Evolutionary conservation across 1,284 basidiomycete genomes (phyloP), one percentile per base, ranked within the genome.

Genomic region (Thelephora terrestris): DNA sequence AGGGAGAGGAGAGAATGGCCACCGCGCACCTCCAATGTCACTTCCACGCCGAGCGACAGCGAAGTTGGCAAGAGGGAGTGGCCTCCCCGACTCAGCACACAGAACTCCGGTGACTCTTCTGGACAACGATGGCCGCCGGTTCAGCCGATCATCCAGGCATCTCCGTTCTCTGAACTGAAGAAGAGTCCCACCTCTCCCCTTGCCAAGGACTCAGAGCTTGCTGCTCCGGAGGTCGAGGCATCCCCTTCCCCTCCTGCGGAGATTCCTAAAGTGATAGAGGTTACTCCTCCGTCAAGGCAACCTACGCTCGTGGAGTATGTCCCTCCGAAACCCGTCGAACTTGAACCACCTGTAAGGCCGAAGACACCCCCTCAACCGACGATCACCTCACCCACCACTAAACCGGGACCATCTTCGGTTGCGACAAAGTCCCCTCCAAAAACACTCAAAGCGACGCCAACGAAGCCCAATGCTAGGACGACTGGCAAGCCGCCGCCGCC

Each of bases 1-100:
- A 83, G 75, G 64, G 81, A 82, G 61, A 78, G 74, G 58, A 74
- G 76, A 43, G 85, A 87, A 71, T 87, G 82, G 84, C 84, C 84
- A n/a, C 84, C 83, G 2, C 43, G 53, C 23, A 49, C 47, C 40
- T 46, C 49, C 9, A 48, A 46, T 2, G 50, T 57, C 20, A 27
- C 53, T 39, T 51, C 43, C 32, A 24, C 38, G 43, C 21, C 53
- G 49, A 7, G 25, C 12, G 20, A 25, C 39, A 39, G 64, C 69
- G 24, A 79, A 75, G 62, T 79, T 79, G 56, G 81, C 83, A 77
- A 74, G 58, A 74, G 75, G 43, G 85, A 87, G 70, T 87, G 82
- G 84, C 83, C 84, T n/a, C 84, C 83, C 12, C 39, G 18, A 32
- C 5, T 32, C 29, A 14, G 29, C 12, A 3, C 29, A 32, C 29